Percentiles rank a stretch among this genome's conserved stretches.
Evolutionary conservation across 805 yeast species (phyloP).

Genomic region (Candida stauntonica): DNA sequence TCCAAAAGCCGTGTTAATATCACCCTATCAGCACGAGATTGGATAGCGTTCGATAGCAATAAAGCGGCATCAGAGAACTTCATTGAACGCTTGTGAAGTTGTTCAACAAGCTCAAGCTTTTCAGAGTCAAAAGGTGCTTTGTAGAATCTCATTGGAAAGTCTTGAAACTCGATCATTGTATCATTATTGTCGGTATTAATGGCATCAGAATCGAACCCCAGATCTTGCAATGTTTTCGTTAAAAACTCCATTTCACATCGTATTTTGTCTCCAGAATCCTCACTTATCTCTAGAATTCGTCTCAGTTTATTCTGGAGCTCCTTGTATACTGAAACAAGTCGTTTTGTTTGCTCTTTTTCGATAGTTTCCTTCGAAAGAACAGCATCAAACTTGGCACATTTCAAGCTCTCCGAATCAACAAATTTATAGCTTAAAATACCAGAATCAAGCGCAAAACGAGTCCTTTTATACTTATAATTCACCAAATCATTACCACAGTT

Average conservation of each 20-base stretch:
- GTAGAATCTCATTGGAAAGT: constrained; percentile 19
- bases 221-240: no score
- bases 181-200: constrained; percentile 14
- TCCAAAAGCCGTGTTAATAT: background rate
- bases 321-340: constrained; percentile 14
- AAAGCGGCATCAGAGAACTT: constrained; percentile 9
- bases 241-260: constrained; percentile 18
- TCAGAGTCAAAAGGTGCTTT: constrained; percentile 7
- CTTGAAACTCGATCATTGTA: constrained; percentile 12
- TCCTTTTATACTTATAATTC: constrained; percentile 1
- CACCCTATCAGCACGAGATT: background rate
- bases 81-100: constrained; percentile 9
- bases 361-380: constrained; percentile 21
- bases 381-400: constrained; percentile 22
- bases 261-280: constrained; percentile 14
- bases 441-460: constrained; percentile 18
- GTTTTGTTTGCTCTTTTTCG: constrained; percentile 15
- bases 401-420: constrained; percentile 24
- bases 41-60: constrained; percentile 10
- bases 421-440: constrained; percentile 22
- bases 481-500: constrained; percentile 6
- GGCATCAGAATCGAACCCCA: constrained; percentile 1
- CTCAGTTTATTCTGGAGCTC: no score
- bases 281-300: constrained; percentile 11
- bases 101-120: constrained; percentile 5